These are phyloP conservation scores for Exsudoporus frostii DNA, from an alignment of 768 basidiomycete genomes.

Conservation along the genomic window DNA sequence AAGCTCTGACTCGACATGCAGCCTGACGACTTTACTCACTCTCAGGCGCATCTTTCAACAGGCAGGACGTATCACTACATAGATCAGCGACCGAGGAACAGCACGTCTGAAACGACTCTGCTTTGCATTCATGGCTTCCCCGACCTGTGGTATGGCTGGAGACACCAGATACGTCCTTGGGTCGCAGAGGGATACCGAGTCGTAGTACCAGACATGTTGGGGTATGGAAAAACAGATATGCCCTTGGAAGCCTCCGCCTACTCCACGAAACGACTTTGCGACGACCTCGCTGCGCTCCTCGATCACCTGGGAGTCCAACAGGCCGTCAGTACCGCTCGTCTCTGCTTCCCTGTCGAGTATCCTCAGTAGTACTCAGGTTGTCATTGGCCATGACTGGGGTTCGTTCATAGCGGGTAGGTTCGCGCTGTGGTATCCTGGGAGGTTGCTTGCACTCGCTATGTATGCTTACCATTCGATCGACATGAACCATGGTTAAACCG, in stretches of 20 bases:
- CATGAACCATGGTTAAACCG: background rate
- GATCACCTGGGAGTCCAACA: slow-evolving; percentile 50
- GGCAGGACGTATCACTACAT: slow-evolving; percentile 69
- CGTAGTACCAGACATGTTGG: slow-evolving; percentile 47
- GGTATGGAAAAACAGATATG: slow-evolving; percentile 67
- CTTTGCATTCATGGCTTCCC: slow-evolving; percentile 84
- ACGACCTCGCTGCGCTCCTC: slow-evolving; percentile 64
- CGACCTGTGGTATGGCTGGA: slow-evolving; percentile 71
- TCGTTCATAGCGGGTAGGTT: slow-evolving; percentile 60
- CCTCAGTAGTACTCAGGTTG: slow-evolving; percentile 37
- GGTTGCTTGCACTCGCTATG: slow-evolving; percentile 58
- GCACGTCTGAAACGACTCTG: slow-evolving; percentile 44
- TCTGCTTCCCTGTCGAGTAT: background rate
- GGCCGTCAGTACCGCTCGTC: slow-evolving; percentile 43
- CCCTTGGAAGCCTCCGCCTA: slow-evolving; percentile 54
- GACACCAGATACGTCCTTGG: slow-evolving; percentile 72
- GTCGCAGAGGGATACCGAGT: slow-evolving; percentile 58
- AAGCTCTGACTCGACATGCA: slow-evolving; percentile 6
- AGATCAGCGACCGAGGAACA: slow-evolving; percentile 55
- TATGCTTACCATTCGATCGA: slow-evolving; percentile 32
- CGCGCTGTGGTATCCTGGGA: slow-evolving; percentile 68
- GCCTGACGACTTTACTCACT: slow-evolving; percentile 35
- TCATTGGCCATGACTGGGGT: slow-evolving; percentile 86
- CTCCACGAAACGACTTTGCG: slow-evolving; percentile 54
- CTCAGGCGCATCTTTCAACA: slow-evolving; percentile 49